phyloP scores from a whole-genome alignment of 2,329 filamentous ascomycete species.

The Venturiaceae sp. region DNA sequence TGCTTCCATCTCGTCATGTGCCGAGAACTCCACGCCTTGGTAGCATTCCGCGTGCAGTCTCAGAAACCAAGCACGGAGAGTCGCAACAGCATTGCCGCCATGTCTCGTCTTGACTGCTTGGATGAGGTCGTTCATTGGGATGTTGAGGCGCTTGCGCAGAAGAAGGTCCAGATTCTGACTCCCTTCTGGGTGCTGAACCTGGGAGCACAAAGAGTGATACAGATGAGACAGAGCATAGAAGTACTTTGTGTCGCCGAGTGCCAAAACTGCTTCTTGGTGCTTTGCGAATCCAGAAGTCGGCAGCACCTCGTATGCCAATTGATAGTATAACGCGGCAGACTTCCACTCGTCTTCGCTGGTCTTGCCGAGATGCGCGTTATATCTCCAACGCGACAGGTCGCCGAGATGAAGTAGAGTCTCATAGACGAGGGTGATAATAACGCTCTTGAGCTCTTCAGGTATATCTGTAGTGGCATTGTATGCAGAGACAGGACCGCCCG shows the following conservation, averaged over 20 bases:
- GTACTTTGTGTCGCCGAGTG: constrained; percentile 66
- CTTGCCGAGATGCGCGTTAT: constrained; percentile 54
- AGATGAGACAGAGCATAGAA: constrained; percentile 83
- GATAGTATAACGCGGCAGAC: constrained; percentile 74
- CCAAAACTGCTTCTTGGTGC: constrained; percentile 85
- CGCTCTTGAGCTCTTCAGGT: constrained; percentile 25
- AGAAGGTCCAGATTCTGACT: constrained; percentile 68
- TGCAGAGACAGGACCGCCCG: background rate
- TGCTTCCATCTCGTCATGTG: constrained; percentile 72
- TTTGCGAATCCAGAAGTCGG: constrained; percentile 73
- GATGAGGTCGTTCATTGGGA: background rate
- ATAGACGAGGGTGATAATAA: constrained; percentile 67
- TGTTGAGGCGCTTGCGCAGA: constrained; percentile 54
- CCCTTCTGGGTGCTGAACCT: constrained; percentile 65
- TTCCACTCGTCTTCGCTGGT: constrained; percentile 65
- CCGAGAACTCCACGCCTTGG: constrained; percentile 62
- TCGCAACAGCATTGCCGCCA: constrained; percentile 28
- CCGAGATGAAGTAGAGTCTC: constrained; percentile 77
- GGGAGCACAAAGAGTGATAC: constrained; percentile 69
- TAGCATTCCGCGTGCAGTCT: constrained; percentile 79
- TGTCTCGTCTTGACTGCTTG: constrained; percentile 39
- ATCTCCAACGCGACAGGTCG: constrained; percentile 81
- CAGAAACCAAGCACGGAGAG: constrained; percentile 72
- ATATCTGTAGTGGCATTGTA: background rate
- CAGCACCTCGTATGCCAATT: constrained; percentile 67